Base-by-base conservation (phyloP, 805 yeast species). In the Myxozyma lipomycoides region DNA sequence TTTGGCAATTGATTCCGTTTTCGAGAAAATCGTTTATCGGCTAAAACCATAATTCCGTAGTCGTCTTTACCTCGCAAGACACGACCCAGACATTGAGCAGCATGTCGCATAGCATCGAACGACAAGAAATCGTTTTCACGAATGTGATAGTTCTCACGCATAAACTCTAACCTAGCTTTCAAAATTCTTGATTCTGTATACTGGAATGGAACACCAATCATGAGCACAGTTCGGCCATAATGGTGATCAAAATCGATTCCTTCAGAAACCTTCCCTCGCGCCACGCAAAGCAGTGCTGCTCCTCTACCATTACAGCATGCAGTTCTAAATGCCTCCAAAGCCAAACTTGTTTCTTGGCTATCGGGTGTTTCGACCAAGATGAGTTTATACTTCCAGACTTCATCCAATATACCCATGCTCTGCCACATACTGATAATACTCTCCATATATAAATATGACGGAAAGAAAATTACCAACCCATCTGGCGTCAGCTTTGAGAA, bases 221-320 rank as follows among this genome's bases (percentile, higher is more conserved):
- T 91, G 54, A 93, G 74, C 55, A 93, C 99, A 0, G 98, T 88
- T 64, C 99, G 79, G 12, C 98, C 99, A 67, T 86, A 93, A 59
- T 93, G 98, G 67, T 93, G 96, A 66, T 93, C 98, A 72, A 93
- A 93, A 88, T 93, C 99, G 61, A 93, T 93, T 55, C 99, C 99
- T 69, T 93, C 99, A 0, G 95, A 86, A 1, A 93, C 98, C 65
- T 93, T 93, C 6, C 99, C 99, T 77, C 99, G 89, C 12, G 99
- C 99, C 53, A 93, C 99, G 32, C 96, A 88, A 37, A 93, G 76
- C 63, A 93, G 76, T 1, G 95, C 91, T 0, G 99, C 99, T 3
- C 99, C 99, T 58, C 98, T 75, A 3, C 99, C 99, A 68, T 93
- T 93, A 1, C 91, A 83, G 64, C 99, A 93, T 0, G 99, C 99